Conservation (phyloP, 768 basidiomycete species). For the Pseudohyphozyma bogoriensis region DNA sequence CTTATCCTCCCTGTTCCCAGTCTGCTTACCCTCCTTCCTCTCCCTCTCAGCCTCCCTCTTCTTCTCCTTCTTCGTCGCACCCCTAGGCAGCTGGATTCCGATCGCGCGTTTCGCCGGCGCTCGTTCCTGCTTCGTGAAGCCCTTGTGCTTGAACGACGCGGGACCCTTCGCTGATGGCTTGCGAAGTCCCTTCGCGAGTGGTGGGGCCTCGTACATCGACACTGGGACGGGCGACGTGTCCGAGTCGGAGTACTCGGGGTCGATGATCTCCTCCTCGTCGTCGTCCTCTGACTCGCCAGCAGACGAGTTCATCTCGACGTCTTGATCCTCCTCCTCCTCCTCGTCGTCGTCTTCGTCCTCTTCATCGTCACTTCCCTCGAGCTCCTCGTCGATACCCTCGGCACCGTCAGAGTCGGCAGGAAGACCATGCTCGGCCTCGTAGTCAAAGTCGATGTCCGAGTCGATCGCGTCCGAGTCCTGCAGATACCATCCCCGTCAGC, state of each 20-base stretch:
- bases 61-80: conserved; percentile 19
- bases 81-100: conserved; percentile 2
- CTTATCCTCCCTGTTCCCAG: background rate
- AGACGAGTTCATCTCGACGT: conserved; percentile 36
- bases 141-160: conserved; percentile 21
- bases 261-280: conserved; percentile 36
- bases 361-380: conserved; percentile 34
- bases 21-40: conserved; percentile 13
- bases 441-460: conserved; percentile 34
- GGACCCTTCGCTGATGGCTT: conserved; percentile 1
- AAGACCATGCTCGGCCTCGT: conserved; percentile 32
- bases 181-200: conserved; percentile 7
- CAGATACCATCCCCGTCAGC: conserved; percentile 36
- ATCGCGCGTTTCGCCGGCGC: conserved; percentile 4
- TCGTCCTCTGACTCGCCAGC: conserved; percentile 40
- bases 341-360: conserved; percentile 13
- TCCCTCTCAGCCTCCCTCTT: conserved; percentile 19
- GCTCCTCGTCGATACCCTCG: conserved; percentile 33
- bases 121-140: conserved; percentile 14
- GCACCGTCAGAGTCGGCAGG: conserved; percentile 8
- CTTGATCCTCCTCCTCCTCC: conserved; percentile 33
- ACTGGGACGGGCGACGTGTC: conserved; percentile 34
- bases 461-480: conserved; percentile 34
- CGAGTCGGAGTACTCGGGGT: conserved; percentile 29
- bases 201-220: conserved; percentile 23